Percentiles rank a stretch among this genome's conserved stretches.
Conservation (phyloP, 225 moss, liverwort and hornwort species). For the Pleurozium schreberi region DNA sequence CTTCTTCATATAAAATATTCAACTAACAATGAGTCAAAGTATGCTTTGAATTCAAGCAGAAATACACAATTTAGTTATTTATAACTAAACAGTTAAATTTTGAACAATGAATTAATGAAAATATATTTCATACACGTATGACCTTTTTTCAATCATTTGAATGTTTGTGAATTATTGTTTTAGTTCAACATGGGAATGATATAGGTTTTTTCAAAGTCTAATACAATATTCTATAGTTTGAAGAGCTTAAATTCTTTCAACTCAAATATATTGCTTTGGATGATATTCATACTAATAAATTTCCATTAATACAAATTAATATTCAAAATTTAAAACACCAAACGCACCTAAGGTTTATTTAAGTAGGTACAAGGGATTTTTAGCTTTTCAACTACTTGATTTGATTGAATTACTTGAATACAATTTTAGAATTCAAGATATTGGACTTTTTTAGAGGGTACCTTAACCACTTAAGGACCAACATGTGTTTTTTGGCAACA, state of each 20-base stretch:
- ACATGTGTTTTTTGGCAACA: too few relatives aligned
- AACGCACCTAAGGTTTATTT: background rate
- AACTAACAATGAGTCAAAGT: background rate
- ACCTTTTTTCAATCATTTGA: background rate
- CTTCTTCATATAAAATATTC: background rate
- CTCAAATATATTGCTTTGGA: background rate
- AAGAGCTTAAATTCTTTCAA: background rate
- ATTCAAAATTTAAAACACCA: background rate
- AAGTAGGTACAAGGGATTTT: rapidly evolving
- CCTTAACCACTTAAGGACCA: too few relatives aligned
- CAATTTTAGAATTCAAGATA: too few relatives aligned
- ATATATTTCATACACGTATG: too few relatives aligned
- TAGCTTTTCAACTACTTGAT: background rate
- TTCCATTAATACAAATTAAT: background rate
- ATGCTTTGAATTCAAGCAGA: background rate
- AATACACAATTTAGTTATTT: background rate
- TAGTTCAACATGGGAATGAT: background rate
- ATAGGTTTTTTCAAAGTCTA: too few relatives aligned
- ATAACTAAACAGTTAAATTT: background rate
- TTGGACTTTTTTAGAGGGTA: too few relatives aligned
- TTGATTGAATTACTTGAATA: background rate
- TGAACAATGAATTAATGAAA: background rate
- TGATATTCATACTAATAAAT: background rate
- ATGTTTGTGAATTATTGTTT: background rate
- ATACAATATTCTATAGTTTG: too few relatives aligned